Conservation (phyloP, 805 yeast species). For the Candida tibetensis region DNA sequence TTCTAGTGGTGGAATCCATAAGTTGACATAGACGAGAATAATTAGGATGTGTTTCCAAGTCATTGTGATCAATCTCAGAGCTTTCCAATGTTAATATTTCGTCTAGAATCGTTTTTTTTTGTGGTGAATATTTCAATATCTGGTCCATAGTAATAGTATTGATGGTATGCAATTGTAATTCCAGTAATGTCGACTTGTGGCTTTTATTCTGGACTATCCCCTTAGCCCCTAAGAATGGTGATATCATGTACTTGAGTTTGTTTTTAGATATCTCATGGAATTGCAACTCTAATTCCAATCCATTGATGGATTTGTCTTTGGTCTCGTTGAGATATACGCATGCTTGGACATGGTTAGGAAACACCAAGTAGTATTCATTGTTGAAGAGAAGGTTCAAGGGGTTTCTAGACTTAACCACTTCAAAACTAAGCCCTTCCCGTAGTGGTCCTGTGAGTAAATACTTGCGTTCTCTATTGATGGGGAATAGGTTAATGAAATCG, state of each 20-base stretch:
- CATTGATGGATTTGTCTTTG: conserved; percentile 47
- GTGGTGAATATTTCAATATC: conserved; percentile 6
- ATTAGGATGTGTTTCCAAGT: conserved; percentile 12
- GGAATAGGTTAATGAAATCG: conserved; percentile 42
- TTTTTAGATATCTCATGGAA: conserved; percentile 37
- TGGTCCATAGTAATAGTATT: conserved; percentile 4
- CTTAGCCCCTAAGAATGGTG: conserved; percentile 24
- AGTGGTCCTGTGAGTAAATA: conserved; percentile 21
- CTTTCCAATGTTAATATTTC: neutral
- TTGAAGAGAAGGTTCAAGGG: conserved; percentile 42
- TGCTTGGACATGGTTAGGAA: conserved; percentile 47
- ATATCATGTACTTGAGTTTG: conserved; percentile 25
- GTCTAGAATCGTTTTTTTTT: neutral
- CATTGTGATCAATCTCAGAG: conserved; percentile 3
- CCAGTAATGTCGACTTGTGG: neutral
- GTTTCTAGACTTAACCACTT: conserved; percentile 50
- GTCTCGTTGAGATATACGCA: conserved; percentile 52
- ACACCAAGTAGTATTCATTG: conserved; percentile 54
- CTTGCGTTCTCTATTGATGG: conserved; percentile 29
- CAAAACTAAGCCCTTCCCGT: conserved; percentile 28
- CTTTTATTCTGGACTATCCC: neutral
- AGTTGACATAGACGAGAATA: conserved; percentile 15
- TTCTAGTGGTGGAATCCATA: conserved; percentile 18
- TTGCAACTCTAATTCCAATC: conserved; percentile 43
- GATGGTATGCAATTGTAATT: neutral